A percentile compares a stretch with the other conserved stretches of the same genome.
Evolutionary conservation across 345 rosid genomes (phyloP).

Genomic region (Dipteronia sinensis): DNA sequence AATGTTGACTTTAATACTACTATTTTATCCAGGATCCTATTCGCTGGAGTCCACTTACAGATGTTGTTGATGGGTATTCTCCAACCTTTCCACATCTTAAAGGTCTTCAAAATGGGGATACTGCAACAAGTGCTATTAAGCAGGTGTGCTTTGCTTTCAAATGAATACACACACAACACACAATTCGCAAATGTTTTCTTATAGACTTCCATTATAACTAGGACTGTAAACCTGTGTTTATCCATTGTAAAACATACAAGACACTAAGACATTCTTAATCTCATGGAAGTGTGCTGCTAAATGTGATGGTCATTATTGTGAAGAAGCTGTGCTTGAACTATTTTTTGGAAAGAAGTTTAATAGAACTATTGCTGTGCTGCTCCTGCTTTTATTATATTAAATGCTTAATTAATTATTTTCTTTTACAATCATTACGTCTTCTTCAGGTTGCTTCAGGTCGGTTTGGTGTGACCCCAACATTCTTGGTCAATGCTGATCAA

Average conservation of each 20-base stretch:
- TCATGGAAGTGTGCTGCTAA: conserved; percentile 14
- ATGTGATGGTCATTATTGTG: background rate
- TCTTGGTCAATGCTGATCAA: conserved; percentile 94
- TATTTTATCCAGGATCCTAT: conserved; percentile 71
- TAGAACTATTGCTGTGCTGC: background rate
- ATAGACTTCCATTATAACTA: background rate
- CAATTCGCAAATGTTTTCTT: background rate
- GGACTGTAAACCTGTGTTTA: background rate
- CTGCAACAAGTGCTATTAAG: conserved; percentile 98
- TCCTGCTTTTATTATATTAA: conserved; percentile 5
- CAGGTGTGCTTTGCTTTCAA: conserved; percentile 56
- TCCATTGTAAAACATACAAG: background rate
- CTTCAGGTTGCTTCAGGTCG: conserved; percentile 98
- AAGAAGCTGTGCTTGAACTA: background rate
- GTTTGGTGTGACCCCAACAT: conserved; percentile 98
- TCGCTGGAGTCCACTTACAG: conserved; percentile 93
- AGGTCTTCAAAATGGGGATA: conserved; percentile 99
- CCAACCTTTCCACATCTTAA: conserved; percentile 96
- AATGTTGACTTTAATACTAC: background rate
- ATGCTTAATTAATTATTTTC: background rate
- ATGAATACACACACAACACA: background rate
- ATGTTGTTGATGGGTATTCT: conserved; percentile 98
- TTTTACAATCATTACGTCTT: conserved; percentile 19
- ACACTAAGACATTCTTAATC: background rate
- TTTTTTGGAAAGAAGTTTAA: background rate